These are phyloP conservation scores for Xerophyta viscosa DNA, from an alignment of 106 monocot genomes.

Conservation along the genomic window DNA sequence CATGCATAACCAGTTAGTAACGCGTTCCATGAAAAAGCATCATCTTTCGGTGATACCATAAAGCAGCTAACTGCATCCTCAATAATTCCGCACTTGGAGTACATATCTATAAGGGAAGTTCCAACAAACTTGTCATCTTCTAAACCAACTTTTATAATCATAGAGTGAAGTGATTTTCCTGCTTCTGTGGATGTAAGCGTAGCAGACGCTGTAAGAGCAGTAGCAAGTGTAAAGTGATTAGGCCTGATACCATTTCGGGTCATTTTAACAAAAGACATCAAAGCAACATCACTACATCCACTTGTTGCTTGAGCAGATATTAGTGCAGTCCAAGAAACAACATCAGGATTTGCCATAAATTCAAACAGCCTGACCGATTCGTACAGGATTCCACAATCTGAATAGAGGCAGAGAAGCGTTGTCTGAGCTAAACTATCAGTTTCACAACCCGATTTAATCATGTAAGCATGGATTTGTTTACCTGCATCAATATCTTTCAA, in stretches of 20 bases:
- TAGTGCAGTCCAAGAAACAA: slow-evolving; percentile 30
- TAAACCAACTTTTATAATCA: slow-evolving; percentile 10
- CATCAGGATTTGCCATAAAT: slow-evolving; percentile 1
- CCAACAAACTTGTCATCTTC: slow-evolving; percentile 12
- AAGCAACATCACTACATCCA: slow-evolving; percentile 7
- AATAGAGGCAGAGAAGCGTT: slow-evolving; percentile 15
- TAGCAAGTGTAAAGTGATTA: slow-evolving; percentile 16
- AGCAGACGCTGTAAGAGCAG: slow-evolving; percentile 9
- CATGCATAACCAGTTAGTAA: slow-evolving; percentile 16
- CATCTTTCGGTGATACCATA: slow-evolving; percentile 6
- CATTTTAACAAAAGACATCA: slow-evolving; percentile 5
- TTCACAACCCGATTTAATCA: slow-evolving; percentile 17
- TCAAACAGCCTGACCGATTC: neutral
- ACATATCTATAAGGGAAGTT: slow-evolving; percentile 25
- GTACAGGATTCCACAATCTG: slow-evolving; percentile 4
- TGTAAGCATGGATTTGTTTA: slow-evolving; percentile 22
- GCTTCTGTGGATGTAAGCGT: slow-evolving; percentile 1
- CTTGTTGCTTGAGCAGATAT: slow-evolving; percentile 13
- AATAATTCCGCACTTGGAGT: slow-evolving; percentile 15
- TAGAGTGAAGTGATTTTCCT: slow-evolving; percentile 14
- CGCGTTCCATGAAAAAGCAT: slow-evolving; percentile 18
- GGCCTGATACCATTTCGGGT: slow-evolving; percentile 9
- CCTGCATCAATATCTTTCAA: slow-evolving; percentile 7
- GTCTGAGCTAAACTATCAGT: slow-evolving; percentile 14
- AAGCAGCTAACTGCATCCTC: slow-evolving; percentile 11